Evolutionary conservation across 2,329 filamentous ascomycete species (phyloP), one percentile per base, ranked within the genome.

Genomic region (Elsinoe fawcettii): DNA sequence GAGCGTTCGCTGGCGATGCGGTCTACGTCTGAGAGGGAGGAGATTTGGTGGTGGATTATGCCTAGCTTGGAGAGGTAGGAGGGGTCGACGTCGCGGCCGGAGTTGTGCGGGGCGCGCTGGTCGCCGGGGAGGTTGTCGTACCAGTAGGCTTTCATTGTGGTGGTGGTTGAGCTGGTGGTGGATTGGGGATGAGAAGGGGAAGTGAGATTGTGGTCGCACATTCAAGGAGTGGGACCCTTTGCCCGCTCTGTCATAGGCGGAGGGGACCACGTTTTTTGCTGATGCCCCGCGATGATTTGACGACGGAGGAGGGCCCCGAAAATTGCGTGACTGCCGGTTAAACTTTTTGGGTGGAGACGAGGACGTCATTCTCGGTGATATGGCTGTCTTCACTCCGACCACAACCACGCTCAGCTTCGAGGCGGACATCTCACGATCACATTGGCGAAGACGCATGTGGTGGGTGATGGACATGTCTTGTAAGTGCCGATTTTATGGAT

Each of bases 21-120:
- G 70, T 97, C 80, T 39, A 97, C 90, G 23, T 78, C 77, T 30
- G 77, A 73, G 51, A 91, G 69, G 32, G 82, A 74, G 11, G 84
- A 76, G 65, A 87, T 82, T 68, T 80, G 77, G 70, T 83, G 84
- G 78, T 95, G 93, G 44, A 89, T 73, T 36, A 99, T 90, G 59
- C 92, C 92, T 16, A 97, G 78, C 56, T 80, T 78, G 62, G 78
- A 72, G 59, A 99, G 85, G 58, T 87, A 84, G 4, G 80, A 75
- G 51, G 79, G 73, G 57, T 80, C 74, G 58, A 96, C 82, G 37
- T 77, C 68, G 63, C 82, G 83, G 66, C 89, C 88, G 18, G 90
- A 95, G 75, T 96, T 86, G 75, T 99, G 93, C 55, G 88, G 82
- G 43, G 87, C 81, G 69, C 93, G 90, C 76, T 96, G 93, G 80